Conservation (phyloP, 305 asterid genomes). For the Rubia balearica region DNA sequence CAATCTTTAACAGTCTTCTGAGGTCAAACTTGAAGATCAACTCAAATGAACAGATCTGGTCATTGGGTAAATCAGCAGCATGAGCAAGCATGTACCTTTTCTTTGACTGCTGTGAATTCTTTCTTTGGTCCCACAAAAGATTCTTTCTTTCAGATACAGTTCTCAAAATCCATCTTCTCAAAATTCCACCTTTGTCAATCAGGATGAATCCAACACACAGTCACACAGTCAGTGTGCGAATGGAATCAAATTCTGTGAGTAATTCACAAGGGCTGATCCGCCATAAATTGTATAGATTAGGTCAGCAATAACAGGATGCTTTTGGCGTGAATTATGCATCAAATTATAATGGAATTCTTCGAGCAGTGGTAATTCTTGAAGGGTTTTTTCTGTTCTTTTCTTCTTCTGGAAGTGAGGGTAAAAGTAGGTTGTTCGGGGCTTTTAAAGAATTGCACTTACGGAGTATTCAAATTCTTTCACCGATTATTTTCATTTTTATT, state of each 20-base stretch:
- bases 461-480: neutral
- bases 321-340: neutral
- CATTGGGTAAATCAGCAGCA: conserved; percentile 7
- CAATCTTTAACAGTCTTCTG: conserved; percentile 19
- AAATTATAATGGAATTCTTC: neutral
- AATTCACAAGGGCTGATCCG: conserved; percentile 10
- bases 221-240: neutral
- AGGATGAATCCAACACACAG: conserved; percentile 10
- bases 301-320: conserved; percentile 9
- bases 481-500: neutral
- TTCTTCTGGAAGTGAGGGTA: neutral
- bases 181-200: conserved; percentile 15
- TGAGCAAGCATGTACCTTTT: conserved; percentile 16
- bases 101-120: neutral
- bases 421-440: too few relatives aligned
- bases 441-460: neutral
- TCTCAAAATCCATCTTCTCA: conserved; percentile 18
- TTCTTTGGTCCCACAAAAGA: conserved; percentile 14
- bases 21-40: conserved; percentile 17
- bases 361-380: neutral
- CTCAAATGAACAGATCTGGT: conserved; percentile 24
- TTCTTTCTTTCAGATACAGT: conserved; percentile 19
- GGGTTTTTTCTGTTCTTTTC: neutral
- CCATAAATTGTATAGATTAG: conserved; percentile 8
- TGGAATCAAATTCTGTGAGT: conserved; percentile 13